Conservation (phyloP, 2,329 filamentous ascomycete genomes). For the Colletotrichum aenigma region DNA sequence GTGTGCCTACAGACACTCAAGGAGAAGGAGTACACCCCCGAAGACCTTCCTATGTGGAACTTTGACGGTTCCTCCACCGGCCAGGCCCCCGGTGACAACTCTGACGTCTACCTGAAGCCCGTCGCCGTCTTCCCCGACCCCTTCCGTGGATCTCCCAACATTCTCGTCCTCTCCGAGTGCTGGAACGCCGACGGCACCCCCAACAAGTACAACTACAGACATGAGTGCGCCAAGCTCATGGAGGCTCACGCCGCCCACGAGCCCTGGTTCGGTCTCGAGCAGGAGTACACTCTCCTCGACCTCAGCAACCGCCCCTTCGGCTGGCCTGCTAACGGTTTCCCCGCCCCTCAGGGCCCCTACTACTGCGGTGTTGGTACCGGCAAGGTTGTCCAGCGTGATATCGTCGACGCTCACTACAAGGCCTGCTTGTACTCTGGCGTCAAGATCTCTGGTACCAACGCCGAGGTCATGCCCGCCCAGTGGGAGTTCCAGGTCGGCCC, state of each 20-base stretch:
- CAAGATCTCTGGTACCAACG: conserved; percentile 97
- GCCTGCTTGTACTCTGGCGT: conserved; percentile 72
- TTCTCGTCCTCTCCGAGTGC: conserved; percentile 92
- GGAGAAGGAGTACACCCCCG: conserved; percentile 52
- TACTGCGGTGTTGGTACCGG: conserved; percentile 91
- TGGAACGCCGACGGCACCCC: conserved; percentile 93
- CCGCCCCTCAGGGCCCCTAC: conserved; percentile 91
- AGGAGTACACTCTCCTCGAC: conserved; percentile 82
- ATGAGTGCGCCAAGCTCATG: conserved; percentile 91
- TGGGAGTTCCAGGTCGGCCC: conserved; percentile 99
- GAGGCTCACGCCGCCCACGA: conserved; percentile 80
- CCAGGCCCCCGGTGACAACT: conserved; percentile 94
- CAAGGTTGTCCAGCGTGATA: conserved; percentile 97
- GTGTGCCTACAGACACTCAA: conserved; percentile 50
- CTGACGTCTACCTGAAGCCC: conserved; percentile 94
- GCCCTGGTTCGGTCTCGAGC: conserved; percentile 98
- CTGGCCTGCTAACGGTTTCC: conserved; percentile 78
- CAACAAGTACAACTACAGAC: conserved; percentile 98
- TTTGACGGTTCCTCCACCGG: conserved; percentile 83
- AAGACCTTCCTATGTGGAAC: conserved; percentile 61
- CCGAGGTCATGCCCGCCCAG: conserved; percentile 97
- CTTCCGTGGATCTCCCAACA: conserved; percentile 88
- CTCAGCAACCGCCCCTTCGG: conserved; percentile 87
- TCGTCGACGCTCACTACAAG: conserved; percentile 95
- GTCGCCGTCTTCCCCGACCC: conserved; percentile 90